Percentiles rank a stretch among this genome's conserved stretches.
phyloP scores from a whole-genome alignment of 306 rosid species.

The Lathyrus tuberosus region DNA sequence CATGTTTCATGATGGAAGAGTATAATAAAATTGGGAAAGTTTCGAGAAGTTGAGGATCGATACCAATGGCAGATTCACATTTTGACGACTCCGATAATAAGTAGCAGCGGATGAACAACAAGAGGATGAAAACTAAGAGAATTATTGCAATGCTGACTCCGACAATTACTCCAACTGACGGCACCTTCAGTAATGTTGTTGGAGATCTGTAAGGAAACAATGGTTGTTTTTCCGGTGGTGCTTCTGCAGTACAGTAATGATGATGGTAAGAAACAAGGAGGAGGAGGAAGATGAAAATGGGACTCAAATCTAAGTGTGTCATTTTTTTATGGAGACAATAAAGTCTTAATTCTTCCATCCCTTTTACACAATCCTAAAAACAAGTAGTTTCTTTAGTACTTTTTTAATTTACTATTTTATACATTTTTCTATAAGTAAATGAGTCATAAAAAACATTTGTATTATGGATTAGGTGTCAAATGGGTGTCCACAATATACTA shows the following conservation, averaged over 20 bases:
- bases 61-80: conserved; percentile 7
- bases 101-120: conserved; percentile 15
- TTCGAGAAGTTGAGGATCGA: conserved; percentile 44
- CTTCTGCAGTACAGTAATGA: neutral
- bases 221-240: conserved; percentile 41
- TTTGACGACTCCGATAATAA: neutral
- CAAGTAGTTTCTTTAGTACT: too few species aligned
- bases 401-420: too few species aligned
- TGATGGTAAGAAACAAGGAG: neutral
- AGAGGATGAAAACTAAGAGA: conserved; percentile 20
- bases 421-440: too few species aligned
- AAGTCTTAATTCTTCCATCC: too few species aligned
- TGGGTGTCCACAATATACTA: too few species aligned
- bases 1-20: conserved; percentile 52
- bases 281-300: neutral
- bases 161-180: conserved; percentile 29
- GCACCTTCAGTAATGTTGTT: neutral
- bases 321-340: neutral
- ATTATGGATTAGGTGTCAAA: too few species aligned
- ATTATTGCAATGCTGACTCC: neutral
- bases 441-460: too few species aligned
- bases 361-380: too few species aligned
- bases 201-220: neutral
- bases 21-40: conserved; percentile 55
- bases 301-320: neutral